Evolutionary conservation across 345 rosid species (phyloP).

Genomic region (Conringia planisiliqua): DNA sequence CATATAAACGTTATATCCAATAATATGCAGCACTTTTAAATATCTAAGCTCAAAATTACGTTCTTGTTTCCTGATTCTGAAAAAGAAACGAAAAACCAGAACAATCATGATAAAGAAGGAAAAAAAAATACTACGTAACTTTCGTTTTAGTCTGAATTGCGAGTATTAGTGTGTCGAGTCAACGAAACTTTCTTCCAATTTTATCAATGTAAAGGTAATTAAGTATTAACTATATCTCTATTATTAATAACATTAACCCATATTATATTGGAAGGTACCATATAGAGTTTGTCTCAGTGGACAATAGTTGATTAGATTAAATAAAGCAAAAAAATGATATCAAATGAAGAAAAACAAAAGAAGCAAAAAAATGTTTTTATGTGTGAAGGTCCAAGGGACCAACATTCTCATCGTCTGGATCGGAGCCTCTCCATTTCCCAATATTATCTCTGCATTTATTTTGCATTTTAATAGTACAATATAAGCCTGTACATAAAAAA

Average conservation of each 20-base stretch:
- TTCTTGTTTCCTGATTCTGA: neutral
- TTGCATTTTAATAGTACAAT: neutral
- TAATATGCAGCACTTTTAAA: neutral
- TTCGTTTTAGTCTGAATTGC: neutral
- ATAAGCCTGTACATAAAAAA: neutral
- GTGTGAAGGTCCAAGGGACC: constrained; percentile 27
- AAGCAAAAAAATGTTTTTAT: neutral
- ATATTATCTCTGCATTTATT: neutral
- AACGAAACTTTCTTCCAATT: neutral
- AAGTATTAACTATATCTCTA: neutral
- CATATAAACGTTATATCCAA: neutral
- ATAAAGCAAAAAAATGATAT: constrained; percentile 12
- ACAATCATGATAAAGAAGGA: neutral
- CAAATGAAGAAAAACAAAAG: constrained; percentile 10
- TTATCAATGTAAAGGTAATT: neutral
- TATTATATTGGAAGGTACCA: neutral
- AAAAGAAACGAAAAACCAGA: neutral
- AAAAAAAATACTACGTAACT: neutral
- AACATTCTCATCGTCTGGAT: constrained; percentile 34
- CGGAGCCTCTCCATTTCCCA: constrained; percentile 3
- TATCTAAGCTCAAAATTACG: neutral
- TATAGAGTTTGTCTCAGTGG: neutral
- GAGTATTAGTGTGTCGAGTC: neutral
- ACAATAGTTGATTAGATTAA: neutral
- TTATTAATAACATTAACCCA: neutral